Base-by-base conservation (phyloP, 805 yeast genomes). In the Lachancea fermentati region DNA sequence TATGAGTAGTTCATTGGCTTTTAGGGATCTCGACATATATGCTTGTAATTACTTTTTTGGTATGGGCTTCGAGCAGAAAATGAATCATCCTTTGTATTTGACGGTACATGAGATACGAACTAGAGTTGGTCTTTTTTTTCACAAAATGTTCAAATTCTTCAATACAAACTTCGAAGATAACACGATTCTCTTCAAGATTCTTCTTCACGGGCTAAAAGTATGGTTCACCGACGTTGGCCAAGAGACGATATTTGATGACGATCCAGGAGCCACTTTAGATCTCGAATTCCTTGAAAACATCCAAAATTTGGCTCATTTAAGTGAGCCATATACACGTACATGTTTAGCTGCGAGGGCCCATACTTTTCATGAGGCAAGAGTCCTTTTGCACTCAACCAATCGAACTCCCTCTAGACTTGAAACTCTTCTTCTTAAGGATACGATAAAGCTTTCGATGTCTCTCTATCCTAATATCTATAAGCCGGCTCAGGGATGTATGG, bases 201-300 rank as follows among this genome's bases (percentile, higher is more conserved):
- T 81, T 25, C 62, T 87, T 24, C 75, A 77, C 52, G 79, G 81
- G 3, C 56, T 82, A 32, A 78, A 81, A 46, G 76, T 81, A 5
- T 93, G 94, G 86, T 80, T 82, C 50, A 69, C 82, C 18, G 93
- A 87, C 54, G 81, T 82, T 18, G 95, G 95, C 2, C 72, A 76
- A 41, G 94, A 85, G 49, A 66, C 82, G 9, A 60, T 81, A 1
- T 71, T 79, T 36, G 79, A 72, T 31, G 65, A 72, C 3, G 75
- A 78, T 43, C 80, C 78, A 33, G 74, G 65, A 22, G 58, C 79
- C 4, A 65, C 66, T 28, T 67, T 81, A 25, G 76, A 76, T 34
- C 75, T 78, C 43, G 68, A 71, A 0, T 78, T 74, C 52, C 67
- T 81, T 39, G 74, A 73, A 33, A 71, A 73, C 29, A 66, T 78